A percentile compares a stretch with the other conserved stretches of the same genome.
These are phyloP conservation scores for Alternaria sp. DNA, from an alignment of 2,329 filamentous ascomycete species.

Conservation along the genomic window DNA sequence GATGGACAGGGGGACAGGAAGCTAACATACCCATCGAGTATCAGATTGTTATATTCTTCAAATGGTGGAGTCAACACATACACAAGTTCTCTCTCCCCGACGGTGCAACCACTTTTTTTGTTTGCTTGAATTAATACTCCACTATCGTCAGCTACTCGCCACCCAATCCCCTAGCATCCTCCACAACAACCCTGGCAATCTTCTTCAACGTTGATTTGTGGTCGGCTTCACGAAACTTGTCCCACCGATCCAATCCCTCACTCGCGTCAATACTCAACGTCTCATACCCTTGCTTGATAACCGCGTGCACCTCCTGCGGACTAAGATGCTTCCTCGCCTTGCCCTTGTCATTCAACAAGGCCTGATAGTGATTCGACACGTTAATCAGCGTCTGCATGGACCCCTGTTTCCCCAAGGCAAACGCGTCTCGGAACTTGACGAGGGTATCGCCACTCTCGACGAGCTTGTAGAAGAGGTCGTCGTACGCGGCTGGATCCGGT, in stretches of 20 bases:
- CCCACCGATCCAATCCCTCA: constrained; percentile 86
- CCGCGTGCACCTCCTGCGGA: constrained; percentile 81
- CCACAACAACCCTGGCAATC: constrained; percentile 80
- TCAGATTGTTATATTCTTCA: too few species aligned
- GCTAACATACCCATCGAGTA: too few species aligned
- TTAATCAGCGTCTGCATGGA: constrained; percentile 86
- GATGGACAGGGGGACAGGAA: neutral
- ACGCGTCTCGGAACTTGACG: constrained; percentile 81
- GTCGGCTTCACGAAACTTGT: constrained; percentile 85
- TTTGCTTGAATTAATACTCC: too few species aligned
- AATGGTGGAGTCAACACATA: too few species aligned
- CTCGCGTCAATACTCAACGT: constrained; percentile 89
- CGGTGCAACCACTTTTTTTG: too few species aligned
- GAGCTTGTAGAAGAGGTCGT: constrained; percentile 98
- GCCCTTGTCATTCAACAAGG: constrained; percentile 70
- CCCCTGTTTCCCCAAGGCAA: constrained; percentile 55
- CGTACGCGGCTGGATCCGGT: constrained; percentile 85
- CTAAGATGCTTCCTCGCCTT: constrained; percentile 72
- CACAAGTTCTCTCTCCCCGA: too few species aligned
- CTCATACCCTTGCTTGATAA: constrained; percentile 97
- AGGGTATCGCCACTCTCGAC: constrained; percentile 89
- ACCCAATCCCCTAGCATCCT: constrained; percentile 66
- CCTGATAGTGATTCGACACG: constrained; percentile 86
- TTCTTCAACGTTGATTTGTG: constrained; percentile 86
- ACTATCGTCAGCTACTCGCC: constrained; percentile 27